Evolutionary conservation across 169 alveolate species (phyloP), one percentile per base, ranked within the genome.

Genomic region (Eimeria falciformis): DNA sequence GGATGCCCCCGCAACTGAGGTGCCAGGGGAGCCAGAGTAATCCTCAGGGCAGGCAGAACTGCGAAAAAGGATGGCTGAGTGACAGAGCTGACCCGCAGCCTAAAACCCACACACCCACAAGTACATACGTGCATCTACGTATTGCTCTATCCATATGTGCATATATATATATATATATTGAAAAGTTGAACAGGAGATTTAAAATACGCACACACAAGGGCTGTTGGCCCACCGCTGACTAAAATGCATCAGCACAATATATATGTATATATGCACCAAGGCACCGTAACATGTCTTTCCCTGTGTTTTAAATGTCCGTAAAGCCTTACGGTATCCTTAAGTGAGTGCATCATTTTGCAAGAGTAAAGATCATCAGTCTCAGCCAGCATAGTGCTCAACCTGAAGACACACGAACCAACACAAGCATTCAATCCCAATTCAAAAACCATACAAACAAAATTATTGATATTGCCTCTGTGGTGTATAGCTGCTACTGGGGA

Each of bases 51-150:
- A 11, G 25, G 33, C 33, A 18, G 84, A 73, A 43, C 11, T 1
- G 17, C 37, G 84, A 53, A 73, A 21, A n/a, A 3, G 58, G 2
- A 43, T 37, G 3, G 84, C 62, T 43, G 84, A 73, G 12, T 18
- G 84, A 53, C 84, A 73, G 17, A 27, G 40, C 37, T 37, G 84
- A 21, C 62, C 45, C 17, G 40, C 62, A 21, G 65, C 84, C 84
- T 73, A n/a, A 14, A 25, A 37, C 53, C 14, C 82, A 71, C 82
- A 33, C 82, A 71, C 50, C 12, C 58, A 12, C 84, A n/a, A n/a
- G n/a, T n/a, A n/a, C n/a, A n/a, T n/a, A n/a, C n/a, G 12, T 56
- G 69, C 69, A 56, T 27, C 5, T 3, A 27, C n/a, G 73, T 33
- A 62, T 33, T 62, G 73, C 17, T 9, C 12, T 5, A 23, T 65